Conservation (phyloP, 495 filamentous ascomycete genomes). For the Neurospora sp. region DNA sequence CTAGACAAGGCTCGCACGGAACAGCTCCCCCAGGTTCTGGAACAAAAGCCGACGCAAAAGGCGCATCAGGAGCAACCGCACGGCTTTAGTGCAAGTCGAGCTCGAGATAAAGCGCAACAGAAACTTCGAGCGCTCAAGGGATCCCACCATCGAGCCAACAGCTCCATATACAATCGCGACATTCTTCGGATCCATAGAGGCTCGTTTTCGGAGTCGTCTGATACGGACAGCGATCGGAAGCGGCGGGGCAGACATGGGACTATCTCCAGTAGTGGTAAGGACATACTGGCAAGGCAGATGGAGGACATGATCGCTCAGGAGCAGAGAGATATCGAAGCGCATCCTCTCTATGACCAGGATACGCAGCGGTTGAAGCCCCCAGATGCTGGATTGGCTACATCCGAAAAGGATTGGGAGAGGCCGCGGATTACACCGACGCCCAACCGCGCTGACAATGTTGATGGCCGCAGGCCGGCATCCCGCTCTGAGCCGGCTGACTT, state of each 20-base stretch:
- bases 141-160: slow-evolving; percentile 35
- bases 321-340: slow-evolving; percentile 25
- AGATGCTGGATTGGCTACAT: slow-evolving; percentile 17
- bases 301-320: slow-evolving; percentile 51
- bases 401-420: slow-evolving; percentile 14
- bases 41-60: not conserved
- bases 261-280: slow-evolving; percentile 33
- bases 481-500: slow-evolving; percentile 26
- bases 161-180: slow-evolving; percentile 30
- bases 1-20: slow-evolving; percentile 10
- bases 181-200: slow-evolving; percentile 28
- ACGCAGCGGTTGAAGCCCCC: slow-evolving; percentile 20
- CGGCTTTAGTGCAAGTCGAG: slow-evolving; percentile 11
- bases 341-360: slow-evolving; percentile 20
- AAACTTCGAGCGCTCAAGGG: slow-evolving; percentile 40
- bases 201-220: slow-evolving; percentile 37
- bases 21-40: slow-evolving; percentile 7
- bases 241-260: slow-evolving; percentile 27
- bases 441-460: slow-evolving; percentile 7
- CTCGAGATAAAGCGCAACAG: slow-evolving; percentile 36
- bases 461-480: slow-evolving; percentile 20
- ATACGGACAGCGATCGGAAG: slow-evolving; percentile 34
- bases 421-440: slow-evolving; percentile 9
- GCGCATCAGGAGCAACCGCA: slow-evolving; percentile 19
- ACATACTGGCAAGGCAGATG: slow-evolving; percentile 59